These are phyloP conservation scores for Proliferodiscus dingleyae DNA, from an alignment of 2,329 filamentous ascomycete genomes.

Conservation along the genomic window DNA sequence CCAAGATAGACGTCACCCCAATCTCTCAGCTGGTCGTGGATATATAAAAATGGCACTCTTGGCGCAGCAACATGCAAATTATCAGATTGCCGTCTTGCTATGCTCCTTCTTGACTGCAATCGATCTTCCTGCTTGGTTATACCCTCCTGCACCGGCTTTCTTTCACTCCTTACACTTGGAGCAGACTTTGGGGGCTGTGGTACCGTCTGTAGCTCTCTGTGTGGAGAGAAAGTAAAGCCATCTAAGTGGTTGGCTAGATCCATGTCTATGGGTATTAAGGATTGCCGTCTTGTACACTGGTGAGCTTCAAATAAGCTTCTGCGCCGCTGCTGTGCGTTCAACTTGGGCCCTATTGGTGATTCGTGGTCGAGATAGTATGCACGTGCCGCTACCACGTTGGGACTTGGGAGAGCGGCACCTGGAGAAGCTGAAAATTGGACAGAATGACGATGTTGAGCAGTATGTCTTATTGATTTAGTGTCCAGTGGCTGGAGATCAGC, in stretches of 20 bases:
- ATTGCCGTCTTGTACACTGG: slow-evolving; percentile 19
- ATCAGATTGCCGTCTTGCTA: slow-evolving; percentile 3
- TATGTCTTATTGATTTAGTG: neutral
- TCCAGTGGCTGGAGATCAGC: slow-evolving; percentile 13
- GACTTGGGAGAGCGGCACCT: slow-evolving; percentile 17
- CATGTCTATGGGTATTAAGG: slow-evolving; percentile 4
- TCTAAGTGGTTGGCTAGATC: slow-evolving; percentile 9
- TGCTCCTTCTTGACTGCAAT: slow-evolving; percentile 1
- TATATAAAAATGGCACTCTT: slow-evolving; percentile 22
- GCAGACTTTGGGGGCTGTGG: slow-evolving; percentile 9
- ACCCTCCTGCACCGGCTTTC: neutral
- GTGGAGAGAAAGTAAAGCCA: slow-evolving; percentile 14
- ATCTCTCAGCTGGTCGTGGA: slow-evolving; percentile 35
- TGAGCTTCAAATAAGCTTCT: slow-evolving; percentile 16
- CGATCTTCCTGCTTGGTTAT: slow-evolving; percentile 3
- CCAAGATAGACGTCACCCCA: slow-evolving; percentile 41
- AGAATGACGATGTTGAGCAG: neutral
- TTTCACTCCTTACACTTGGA: slow-evolving; percentile 7
- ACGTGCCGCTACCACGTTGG: slow-evolving; percentile 24
- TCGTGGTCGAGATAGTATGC: slow-evolving; percentile 21
- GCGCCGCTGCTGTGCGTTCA: slow-evolving; percentile 11
- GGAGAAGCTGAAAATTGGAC: slow-evolving; percentile 1
- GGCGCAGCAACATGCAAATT: slow-evolving; percentile 8
- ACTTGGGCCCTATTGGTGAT: slow-evolving; percentile 10
- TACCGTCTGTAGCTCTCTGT: slow-evolving; percentile 10